Base-by-base conservation (phyloP, 257 asterid species). In the Jacaranda copaia region DNA sequence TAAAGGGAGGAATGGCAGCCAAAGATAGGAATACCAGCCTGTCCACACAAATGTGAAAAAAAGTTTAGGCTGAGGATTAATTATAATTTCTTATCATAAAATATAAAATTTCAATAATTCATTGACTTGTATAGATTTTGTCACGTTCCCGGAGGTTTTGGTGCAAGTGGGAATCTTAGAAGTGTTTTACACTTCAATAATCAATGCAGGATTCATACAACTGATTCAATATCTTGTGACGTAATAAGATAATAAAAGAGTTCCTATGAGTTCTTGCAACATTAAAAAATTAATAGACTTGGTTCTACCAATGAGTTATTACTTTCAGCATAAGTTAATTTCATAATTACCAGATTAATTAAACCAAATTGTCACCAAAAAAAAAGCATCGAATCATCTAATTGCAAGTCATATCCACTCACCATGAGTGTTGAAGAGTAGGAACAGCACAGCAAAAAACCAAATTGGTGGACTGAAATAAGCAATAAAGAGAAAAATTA, bases 391-490 rank as follows among this genome's bases (percentile, higher is more conserved):
- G 0, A 2, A 58, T 35, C 16, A 3, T 14, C 38, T 60, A 0
- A 8, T 5, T 18, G 4, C 48, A 60, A 25, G 32, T 32, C 0
- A 4, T 39, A 38, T 52, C 8, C 1, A 77, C 94, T 86, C 57
- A 94, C 98, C 99, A 57, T 94, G 96, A 52, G 98, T 94, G 72
- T 92, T 92, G 86, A 87, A 91, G 84, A 94, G 96, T 14, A 94
- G 84, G 84, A 92, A 94, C 14, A 92, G 7, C 49, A 94, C 97
- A 5, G 96, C 99, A 35, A 85, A 87, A 7, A 89, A 59, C 98
- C 99, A 94, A 53, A 92, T 92, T 63, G 93, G 87, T 8, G 99
- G 99, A 69, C 99, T 94, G 93, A 39, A 62, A 79, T 36, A 79
- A 72, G 40, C 51, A 11, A 38, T 6, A 67, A 45, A 49, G 0